Percentiles rank a stretch among this genome's conserved stretches.
phyloP scores from a whole-genome alignment of 768 basidiomycete species.

The Mycena olivaceomarginata region DNA sequence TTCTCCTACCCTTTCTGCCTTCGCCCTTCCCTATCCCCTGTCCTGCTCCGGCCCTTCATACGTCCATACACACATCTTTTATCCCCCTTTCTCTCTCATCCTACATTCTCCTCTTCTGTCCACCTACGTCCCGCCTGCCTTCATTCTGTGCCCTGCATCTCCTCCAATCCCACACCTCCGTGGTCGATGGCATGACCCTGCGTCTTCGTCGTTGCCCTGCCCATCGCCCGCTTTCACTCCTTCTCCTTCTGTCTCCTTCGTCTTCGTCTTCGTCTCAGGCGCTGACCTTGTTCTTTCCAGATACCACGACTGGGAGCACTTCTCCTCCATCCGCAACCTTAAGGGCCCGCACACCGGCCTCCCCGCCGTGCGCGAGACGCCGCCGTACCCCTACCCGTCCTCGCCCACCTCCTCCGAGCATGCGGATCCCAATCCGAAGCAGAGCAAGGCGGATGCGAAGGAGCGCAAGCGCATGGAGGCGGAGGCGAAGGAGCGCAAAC shows the following conservation, averaged over 20 bases:
- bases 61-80: too few relatives aligned
- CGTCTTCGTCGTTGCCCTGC: background rate
- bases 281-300: slow-evolving; percentile 57
- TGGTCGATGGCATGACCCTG: too few relatives aligned
- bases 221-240: too few relatives aligned
- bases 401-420: slow-evolving; percentile 51
- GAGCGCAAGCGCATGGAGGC: slow-evolving; percentile 45
- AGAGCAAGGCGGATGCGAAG: slow-evolving; percentile 55
- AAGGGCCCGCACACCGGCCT: slow-evolving; percentile 88
- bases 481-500: slow-evolving; percentile 35
- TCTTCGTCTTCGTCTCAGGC: background rate
- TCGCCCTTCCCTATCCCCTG: too few relatives aligned
- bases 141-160: too few relatives aligned
- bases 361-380: slow-evolving; percentile 76
- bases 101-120: too few relatives aligned
- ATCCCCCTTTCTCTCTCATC: too few relatives aligned
- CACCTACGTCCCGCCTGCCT: too few relatives aligned
- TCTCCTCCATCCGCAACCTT: slow-evolving; percentile 93
- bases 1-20: too few relatives aligned
- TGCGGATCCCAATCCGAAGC: slow-evolving; percentile 54
- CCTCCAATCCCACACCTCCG: too few relatives aligned
- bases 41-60: too few relatives aligned
- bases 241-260: background rate
- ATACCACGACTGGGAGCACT: slow-evolving; percentile 97
- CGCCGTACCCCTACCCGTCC: slow-evolving; percentile 52